phyloP scores from a whole-genome alignment of 257 asterid genomes.

The Verbascum thapsus region DNA sequence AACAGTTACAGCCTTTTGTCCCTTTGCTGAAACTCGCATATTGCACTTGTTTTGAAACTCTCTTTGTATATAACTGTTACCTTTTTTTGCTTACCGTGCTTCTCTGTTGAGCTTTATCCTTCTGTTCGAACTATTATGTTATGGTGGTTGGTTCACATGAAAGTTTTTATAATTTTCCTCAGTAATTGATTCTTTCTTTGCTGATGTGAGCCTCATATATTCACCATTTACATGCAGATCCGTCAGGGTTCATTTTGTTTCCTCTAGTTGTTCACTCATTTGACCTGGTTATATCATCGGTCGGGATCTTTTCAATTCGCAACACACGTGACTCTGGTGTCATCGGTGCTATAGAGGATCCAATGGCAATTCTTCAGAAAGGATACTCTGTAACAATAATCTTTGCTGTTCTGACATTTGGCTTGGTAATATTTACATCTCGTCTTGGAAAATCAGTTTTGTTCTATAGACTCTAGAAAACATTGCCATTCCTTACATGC shows the following conservation, averaged over 20 bases:
- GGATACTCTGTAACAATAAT: conserved; percentile 90
- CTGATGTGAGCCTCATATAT: conserved; percentile 22
- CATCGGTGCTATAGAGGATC: conserved; percentile 81
- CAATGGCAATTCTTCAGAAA: conserved; percentile 89
- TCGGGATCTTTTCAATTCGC: conserved; percentile 88
- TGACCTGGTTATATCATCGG: conserved; percentile 90
- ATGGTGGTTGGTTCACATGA: no score
- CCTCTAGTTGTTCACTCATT: conserved; percentile 99
- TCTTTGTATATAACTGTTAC: conserved; percentile 12
- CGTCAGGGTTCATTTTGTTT: conserved; percentile 76
- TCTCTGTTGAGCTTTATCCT: no score
- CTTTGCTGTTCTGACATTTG: conserved; percentile 89
- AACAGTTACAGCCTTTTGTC: background rate
- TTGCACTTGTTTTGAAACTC: background rate
- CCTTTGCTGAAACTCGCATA: background rate
- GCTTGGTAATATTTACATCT: conserved; percentile 70
- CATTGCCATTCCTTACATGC: conserved; percentile 8
- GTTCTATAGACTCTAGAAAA: conserved; percentile 4
- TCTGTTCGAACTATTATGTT: background rate
- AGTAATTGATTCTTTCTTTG: conserved; percentile 12
- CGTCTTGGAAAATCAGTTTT: conserved; percentile 22
- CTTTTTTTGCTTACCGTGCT: conserved; percentile 3
- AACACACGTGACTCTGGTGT: conserved; percentile 70
- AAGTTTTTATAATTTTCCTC: conserved; percentile 8
- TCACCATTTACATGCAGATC: no score